A percentile compares a stretch with the other conserved stretches of the same genome.
phyloP scores from a whole-genome alignment of 306 rosid genomes.

The Citrullus colocynthis region DNA sequence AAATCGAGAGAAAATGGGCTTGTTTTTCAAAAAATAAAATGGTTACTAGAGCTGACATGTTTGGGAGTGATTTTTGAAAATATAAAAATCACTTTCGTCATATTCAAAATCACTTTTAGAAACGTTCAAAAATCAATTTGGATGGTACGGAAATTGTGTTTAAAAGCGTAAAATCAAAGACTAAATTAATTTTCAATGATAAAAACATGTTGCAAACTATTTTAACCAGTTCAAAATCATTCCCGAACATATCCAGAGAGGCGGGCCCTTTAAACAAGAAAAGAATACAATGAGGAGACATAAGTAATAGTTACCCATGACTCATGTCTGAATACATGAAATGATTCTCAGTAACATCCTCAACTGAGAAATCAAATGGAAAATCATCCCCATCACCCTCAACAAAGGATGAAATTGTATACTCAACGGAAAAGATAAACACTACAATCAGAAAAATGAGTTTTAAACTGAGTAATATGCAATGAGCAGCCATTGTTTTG shows the following conservation, averaged over 20 bases:
- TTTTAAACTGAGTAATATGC: conserved; percentile 5
- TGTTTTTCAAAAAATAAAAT: no score
- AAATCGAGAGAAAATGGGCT: no score
- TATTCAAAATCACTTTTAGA: neutral
- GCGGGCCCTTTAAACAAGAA: neutral
- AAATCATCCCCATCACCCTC: conserved; percentile 23
- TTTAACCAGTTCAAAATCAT: neutral
- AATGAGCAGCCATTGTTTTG: conserved; percentile 33
- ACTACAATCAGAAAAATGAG: conserved; percentile 19
- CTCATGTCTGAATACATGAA: conserved; percentile 15
- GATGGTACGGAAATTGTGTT: neutral
- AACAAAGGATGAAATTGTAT: neutral
- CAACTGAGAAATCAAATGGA: conserved; percentile 14
- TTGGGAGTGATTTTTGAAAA: no score
- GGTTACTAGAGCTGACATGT: neutral
- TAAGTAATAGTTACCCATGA: conserved; percentile 22
- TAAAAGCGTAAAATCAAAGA: no score
- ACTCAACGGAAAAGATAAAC: conserved; percentile 17
- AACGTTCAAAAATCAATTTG: neutral
- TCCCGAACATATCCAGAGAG: neutral
- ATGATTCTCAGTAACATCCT: conserved; percentile 18
- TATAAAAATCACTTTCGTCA: neutral
- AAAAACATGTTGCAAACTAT: neutral
- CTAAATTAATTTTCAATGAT: neutral
- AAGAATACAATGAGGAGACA: neutral